These are phyloP conservation scores for Alectoria sarmentosa DNA, from an alignment of 495 filamentous ascomycete genomes.

Conservation along the genomic window DNA sequence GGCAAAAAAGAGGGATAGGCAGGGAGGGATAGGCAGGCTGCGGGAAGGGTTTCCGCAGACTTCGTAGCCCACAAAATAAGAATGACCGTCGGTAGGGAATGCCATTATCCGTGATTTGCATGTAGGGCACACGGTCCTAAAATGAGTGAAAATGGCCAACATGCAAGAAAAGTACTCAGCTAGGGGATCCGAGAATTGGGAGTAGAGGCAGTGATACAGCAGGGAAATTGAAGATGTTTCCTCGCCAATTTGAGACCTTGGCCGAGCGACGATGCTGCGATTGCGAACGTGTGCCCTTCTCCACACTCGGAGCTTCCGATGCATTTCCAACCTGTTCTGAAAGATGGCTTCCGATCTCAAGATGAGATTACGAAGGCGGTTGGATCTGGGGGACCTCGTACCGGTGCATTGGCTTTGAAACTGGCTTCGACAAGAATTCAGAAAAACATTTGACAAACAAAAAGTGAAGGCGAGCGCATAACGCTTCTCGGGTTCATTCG, in stretches of 20 bases:
- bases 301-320: background rate
- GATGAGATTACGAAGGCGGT: background rate
- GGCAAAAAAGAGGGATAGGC: no score
- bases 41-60: background rate
- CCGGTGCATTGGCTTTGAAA: background rate
- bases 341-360: background rate
- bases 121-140: background rate
- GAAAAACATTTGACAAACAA: background rate
- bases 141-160: background rate
- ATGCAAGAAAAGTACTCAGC: background rate
- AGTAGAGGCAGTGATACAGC: background rate
- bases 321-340: background rate
- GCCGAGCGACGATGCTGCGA: background rate
- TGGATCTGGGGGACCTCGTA: background rate
- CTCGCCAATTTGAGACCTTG: background rate
- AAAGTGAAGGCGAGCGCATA: background rate
- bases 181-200: background rate
- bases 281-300: background rate
- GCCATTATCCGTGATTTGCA: background rate
- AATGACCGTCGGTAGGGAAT: background rate
- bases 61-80: background rate
- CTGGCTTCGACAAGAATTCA: background rate
- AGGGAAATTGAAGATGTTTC: background rate
- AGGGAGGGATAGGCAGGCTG: no score
- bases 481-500: background rate